Percentiles rank a stretch among this genome's conserved stretches.
These are phyloP conservation scores for Dactylellina parvicollis DNA, from an alignment of 2,329 filamentous ascomycete genomes.

Conservation along the genomic window DNA sequence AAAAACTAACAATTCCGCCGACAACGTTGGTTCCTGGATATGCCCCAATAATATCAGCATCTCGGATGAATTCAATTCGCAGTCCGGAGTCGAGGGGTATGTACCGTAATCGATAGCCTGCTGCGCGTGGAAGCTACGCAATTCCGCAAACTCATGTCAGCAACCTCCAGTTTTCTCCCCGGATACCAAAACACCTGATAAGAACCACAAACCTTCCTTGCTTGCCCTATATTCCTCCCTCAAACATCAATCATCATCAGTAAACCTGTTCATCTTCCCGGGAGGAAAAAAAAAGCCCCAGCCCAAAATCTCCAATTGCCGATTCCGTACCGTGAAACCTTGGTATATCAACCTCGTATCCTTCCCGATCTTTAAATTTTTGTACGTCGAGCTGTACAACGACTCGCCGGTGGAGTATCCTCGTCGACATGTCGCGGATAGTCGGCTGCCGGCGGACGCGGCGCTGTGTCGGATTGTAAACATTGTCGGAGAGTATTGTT, in stretches of 20 bases:
- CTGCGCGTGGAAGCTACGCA: conserved; percentile 86
- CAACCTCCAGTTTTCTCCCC: neutral
- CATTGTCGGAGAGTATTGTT: conserved; percentile 6
- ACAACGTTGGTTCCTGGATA: conserved; percentile 89
- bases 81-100: conserved; percentile 55
- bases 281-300: neutral
- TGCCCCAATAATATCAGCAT: conserved; percentile 53
- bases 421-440: conserved; percentile 26
- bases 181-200: conserved; percentile 7
- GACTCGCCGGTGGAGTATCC: conserved; percentile 38
- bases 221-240: conserved; percentile 34
- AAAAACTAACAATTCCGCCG: conserved; percentile 74
- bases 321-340: conserved; percentile 69
- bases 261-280: neutral
- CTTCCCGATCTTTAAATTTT: conserved; percentile 73
- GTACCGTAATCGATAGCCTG: conserved; percentile 99
- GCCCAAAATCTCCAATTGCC: neutral
- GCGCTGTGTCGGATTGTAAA: conserved; percentile 45
- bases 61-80: conserved; percentile 55
- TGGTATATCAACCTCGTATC: conserved; percentile 76
- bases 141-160: conserved; percentile 17
- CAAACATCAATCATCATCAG: conserved; percentile 18
- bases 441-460: conserved; percentile 23
- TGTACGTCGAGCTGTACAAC: conserved; percentile 68
- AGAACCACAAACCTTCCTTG: conserved; percentile 49